Evolutionary conservation across 768 basidiomycete species (phyloP), one percentile per base, ranked within the genome.

Genomic region (Panus rudis): DNA sequence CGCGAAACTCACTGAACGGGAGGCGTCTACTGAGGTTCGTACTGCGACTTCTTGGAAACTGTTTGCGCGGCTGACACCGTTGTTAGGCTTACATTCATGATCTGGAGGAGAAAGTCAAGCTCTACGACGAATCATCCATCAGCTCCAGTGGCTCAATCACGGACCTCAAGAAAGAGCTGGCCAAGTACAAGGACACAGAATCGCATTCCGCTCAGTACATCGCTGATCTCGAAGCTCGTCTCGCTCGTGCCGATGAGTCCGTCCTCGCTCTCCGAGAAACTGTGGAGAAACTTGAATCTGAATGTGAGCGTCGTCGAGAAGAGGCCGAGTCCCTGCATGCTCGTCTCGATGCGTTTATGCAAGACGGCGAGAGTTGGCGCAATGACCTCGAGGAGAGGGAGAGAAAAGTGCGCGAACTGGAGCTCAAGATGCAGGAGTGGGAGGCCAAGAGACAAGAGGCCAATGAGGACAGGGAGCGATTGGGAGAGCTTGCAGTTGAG

Each of bases 31-130:
- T 19, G 94, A 99, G 76, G 92, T 89, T 56, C 56, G 74, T 61
- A n/a, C 37, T 41, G 20, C 46, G 47, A 27, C 45, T 44, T 33
- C 8, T 37, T 24, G 32, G 23, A 39, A 11, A 21, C 19, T 45
- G 34, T 23, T 43, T 11, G 39, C 37, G 21, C 31, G 38, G 39
- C 28, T 33, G 21, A 14, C 22, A 39, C 17, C 26, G n/a, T n/a
- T 45, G 27, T 39, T 61, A 94, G 91, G 85, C 85, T 2, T 97
- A 98, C 60, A 81, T 98, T 33, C 86, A 79, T 22, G 93, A 98
- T 59, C 70, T 98, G 24, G 94, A 99, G 63, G 81, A 87, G 58
- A 92, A 88, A 65, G 79, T 99, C 58, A 91, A 85, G 66, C 64
- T 73, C 4, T 87, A 83, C 56, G 81, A 91, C 52, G 93, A 97